A percentile compares a stretch with the other conserved stretches of the same genome.
These are phyloP conservation scores for Perilla frutescens DNA, from an alignment of 257 asterid species.

Conservation along the genomic window DNA sequence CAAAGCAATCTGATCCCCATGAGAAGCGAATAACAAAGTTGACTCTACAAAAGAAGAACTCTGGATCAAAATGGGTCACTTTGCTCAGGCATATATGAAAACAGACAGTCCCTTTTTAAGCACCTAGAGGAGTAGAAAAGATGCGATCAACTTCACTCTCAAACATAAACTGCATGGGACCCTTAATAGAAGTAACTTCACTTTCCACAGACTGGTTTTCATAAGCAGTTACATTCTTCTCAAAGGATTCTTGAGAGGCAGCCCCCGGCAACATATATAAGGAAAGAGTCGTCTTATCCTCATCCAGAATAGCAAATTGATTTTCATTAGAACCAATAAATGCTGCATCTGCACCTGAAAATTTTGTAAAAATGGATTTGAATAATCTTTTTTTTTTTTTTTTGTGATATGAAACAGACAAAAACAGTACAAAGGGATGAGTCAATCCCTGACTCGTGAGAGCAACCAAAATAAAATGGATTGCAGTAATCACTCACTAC, in stretches of 20 bases:
- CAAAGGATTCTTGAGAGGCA: conserved; percentile 61
- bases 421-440: background rate
- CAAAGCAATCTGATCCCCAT: conserved; percentile 93
- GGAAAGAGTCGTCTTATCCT: conserved; percentile 89
- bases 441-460: background rate
- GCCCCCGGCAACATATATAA: conserved; percentile 81
- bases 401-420: background rate
- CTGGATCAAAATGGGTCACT: conserved; percentile 43
- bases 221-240: conserved; percentile 53
- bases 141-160: conserved; percentile 94
- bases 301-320: conserved; percentile 91
- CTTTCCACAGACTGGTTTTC: conserved; percentile 59
- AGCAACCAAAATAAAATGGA: conserved; percentile 26
- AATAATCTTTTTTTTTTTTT: background rate
- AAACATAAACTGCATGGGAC: conserved; percentile 88
- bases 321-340: conserved; percentile 87
- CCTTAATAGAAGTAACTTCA: conserved; percentile 74
- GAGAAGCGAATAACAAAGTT: conserved; percentile 84
- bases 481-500: conserved; percentile 24
- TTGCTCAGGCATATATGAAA: conserved; percentile 30
- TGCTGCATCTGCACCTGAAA: conserved; percentile 93
- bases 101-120: conserved; percentile 37
- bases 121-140: conserved; percentile 96
- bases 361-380: conserved; percentile 18
- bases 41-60: conserved; percentile 69